Percentiles rank a stretch among this genome's conserved stretches.
Conservation (phyloP, 2,329 filamentous ascomycete species). For the Chrysosporium queenslandicum region DNA sequence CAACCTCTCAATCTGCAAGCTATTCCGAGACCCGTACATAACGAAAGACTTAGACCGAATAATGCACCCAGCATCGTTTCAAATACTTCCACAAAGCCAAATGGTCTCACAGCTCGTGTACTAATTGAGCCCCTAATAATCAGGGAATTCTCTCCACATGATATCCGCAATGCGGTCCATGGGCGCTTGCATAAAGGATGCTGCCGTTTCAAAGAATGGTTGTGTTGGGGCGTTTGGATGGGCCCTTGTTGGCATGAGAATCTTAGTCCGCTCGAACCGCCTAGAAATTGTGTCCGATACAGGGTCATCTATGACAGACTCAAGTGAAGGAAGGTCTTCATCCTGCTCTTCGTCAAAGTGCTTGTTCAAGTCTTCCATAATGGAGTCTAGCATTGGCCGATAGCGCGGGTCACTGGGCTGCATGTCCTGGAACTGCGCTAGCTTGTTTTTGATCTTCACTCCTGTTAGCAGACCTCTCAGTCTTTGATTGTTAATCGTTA, state of each 20-base stretch:
- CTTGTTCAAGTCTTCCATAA: slow-evolving; percentile 35
- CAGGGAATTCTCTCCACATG: slow-evolving; percentile 43
- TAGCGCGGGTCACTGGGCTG: slow-evolving; percentile 32
- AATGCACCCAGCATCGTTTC: too few species aligned
- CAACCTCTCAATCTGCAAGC: too few species aligned
- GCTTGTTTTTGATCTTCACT: slow-evolving; percentile 40
- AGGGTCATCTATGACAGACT: slow-evolving; percentile 29
- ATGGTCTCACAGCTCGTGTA: neutral
- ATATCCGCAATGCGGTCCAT: slow-evolving; percentile 47
- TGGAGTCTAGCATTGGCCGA: slow-evolving; percentile 30
- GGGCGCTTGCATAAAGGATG: slow-evolving; percentile 46
- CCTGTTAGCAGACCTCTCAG: neutral
- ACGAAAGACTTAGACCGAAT: too few species aligned
- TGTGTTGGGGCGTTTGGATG: slow-evolving; percentile 42
- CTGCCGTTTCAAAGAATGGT: slow-evolving; percentile 47
- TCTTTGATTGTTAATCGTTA: neutral
- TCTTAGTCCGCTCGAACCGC: slow-evolving; percentile 44
- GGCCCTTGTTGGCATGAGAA: slow-evolving; percentile 43
- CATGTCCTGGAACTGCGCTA: slow-evolving; percentile 42
- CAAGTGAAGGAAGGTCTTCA: slow-evolving; percentile 40
- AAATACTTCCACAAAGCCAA: too few species aligned
- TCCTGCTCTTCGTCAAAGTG: slow-evolving; percentile 45
- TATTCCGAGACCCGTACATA: too few species aligned
- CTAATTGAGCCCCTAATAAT: slow-evolving; percentile 1
- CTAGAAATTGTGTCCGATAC: slow-evolving; percentile 31